Base-by-base conservation (phyloP, 352 stramenopile genomes). In the Phytophthora kernoviae region DNA sequence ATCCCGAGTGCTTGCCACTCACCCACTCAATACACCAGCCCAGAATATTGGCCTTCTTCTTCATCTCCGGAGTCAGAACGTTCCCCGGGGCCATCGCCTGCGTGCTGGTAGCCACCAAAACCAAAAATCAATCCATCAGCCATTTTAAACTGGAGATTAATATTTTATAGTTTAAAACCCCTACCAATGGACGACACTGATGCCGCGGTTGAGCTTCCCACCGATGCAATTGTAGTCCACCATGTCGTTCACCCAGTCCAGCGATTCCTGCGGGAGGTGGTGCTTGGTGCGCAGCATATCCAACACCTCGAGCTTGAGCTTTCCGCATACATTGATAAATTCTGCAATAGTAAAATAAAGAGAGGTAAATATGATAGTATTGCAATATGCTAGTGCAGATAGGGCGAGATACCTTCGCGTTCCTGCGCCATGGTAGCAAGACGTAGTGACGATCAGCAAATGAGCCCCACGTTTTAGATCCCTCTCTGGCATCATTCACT, bases 21-120 rank as follows among this genome's bases (percentile, higher is more conserved):
- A 91, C 83, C 91, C 95, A 99, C 70, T 99, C 97, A 62, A 99
- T 98, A 70, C 91, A 97, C 97, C 98, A 99, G 58, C 98, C 98
- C 9, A 99, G 75, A 33, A 99, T 90, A 58, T 90, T 96, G 17
- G 95, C 91, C 54, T 94, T 92, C 68, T 77, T 67, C 49, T 87
- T 86, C 24, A 91, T 66, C 61, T 93, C 84, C 9, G 79, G 57
- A 18, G 83, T 81, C 17, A 94, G 71, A 6, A 62, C 58, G 18
- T 68, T 73, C n/a, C 64, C 73, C 5, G 75, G 51, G 7, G 73
- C 57, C 48, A 95, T 71, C 8, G 75, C 85, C 37, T 93, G 71
- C 17, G 84, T 81, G 43, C 85, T 96, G 40, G 15, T 11, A 4
- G n/a, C 17, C 12, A 12, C 17, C 37, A 42, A 45, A 11, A 8